A percentile compares a stretch with the other conserved stretches of the same genome.
These are phyloP conservation scores for Flaveria sonorensis DNA, from an alignment of 129 eudicot species.

Conservation along the genomic window DNA sequence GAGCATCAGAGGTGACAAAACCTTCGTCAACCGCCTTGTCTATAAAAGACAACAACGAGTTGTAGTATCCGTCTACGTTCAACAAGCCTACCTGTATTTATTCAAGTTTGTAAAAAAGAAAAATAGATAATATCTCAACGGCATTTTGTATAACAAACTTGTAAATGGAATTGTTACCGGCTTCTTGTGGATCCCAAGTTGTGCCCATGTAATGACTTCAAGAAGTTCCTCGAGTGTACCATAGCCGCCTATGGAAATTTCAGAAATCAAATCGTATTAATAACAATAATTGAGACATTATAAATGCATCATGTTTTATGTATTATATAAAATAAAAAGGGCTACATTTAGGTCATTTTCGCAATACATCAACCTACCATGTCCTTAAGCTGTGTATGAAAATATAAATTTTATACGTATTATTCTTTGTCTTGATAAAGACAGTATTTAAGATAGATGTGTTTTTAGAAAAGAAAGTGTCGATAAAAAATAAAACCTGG, in stretches of 20 bases:
- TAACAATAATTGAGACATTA: constrained; percentile 5
- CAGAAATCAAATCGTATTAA: background rate
- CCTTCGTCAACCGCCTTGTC: constrained; percentile 97
- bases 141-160: background rate
- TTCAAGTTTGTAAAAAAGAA: background rate
- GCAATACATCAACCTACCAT: background rate
- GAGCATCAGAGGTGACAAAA: constrained; percentile 74
- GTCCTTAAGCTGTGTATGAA: background rate
- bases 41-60: constrained; percentile 68
- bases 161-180: constrained; percentile 47
- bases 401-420: too few relatives aligned
- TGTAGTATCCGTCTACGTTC: constrained; percentile 88
- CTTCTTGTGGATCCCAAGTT: constrained; percentile 84
- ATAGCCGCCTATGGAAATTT: constrained; percentile 62
- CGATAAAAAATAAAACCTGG: constrained; percentile 52
- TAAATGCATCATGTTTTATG: background rate
- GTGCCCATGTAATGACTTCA: constrained; percentile 99
- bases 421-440: too few relatives aligned
- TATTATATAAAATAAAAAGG: background rate
- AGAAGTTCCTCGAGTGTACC: constrained; percentile 91
- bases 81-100: constrained; percentile 74
- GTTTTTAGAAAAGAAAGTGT: background rate
- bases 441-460: too few relatives aligned
- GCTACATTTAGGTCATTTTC: background rate
- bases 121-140: background rate